Percentiles rank a stretch among this genome's conserved stretches.
Evolutionary conservation across 495 filamentous ascomycete species (phyloP).

Genomic region (Endocarpon pusillum): DNA sequence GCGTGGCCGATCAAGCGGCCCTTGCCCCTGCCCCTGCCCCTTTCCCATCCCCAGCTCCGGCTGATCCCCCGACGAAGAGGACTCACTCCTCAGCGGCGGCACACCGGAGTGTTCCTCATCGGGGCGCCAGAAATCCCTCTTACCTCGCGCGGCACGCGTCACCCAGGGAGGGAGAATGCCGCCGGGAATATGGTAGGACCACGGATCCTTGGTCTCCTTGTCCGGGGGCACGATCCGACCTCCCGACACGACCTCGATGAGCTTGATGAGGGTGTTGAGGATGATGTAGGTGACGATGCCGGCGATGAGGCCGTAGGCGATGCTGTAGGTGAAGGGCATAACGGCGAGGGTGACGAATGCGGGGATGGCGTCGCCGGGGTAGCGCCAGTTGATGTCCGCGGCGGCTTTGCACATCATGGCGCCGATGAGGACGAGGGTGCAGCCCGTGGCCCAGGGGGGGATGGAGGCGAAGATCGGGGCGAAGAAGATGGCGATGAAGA

Average conservation of each 20-base stretch:
- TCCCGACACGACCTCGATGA: conserved; percentile 42
- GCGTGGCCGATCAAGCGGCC: no score
- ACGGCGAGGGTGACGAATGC: conserved; percentile 64
- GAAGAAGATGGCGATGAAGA: conserved; percentile 77
- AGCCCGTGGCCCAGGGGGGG: conserved; percentile 69
- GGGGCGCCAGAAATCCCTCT: conserved; percentile 47
- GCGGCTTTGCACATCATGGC: conserved; percentile 62
- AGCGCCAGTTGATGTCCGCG: conserved; percentile 69
- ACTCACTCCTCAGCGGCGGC: no score
- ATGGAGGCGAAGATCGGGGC: conserved; percentile 75
- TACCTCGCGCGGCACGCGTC: conserved; percentile 37
- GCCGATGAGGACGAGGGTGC: conserved; percentile 64
- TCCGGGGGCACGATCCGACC: conserved; percentile 57
- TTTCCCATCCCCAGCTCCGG: no score
- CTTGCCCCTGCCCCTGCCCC: no score
- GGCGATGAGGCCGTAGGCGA: conserved; percentile 63
- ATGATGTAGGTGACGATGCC: conserved; percentile 59
- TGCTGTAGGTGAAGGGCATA: conserved; percentile 80
- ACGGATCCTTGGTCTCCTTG: conserved; percentile 54
- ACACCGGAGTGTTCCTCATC: no score
- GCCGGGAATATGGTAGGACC: conserved; percentile 51
- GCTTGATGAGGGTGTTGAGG: conserved; percentile 47
- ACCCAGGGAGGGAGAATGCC: conserved; percentile 58
- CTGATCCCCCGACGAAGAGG: no score
- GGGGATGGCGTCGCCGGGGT: conserved; percentile 59